phyloP scores from a whole-genome alignment of 2,329 filamentous ascomycete genomes.

The Beauveria sp. region DNA sequence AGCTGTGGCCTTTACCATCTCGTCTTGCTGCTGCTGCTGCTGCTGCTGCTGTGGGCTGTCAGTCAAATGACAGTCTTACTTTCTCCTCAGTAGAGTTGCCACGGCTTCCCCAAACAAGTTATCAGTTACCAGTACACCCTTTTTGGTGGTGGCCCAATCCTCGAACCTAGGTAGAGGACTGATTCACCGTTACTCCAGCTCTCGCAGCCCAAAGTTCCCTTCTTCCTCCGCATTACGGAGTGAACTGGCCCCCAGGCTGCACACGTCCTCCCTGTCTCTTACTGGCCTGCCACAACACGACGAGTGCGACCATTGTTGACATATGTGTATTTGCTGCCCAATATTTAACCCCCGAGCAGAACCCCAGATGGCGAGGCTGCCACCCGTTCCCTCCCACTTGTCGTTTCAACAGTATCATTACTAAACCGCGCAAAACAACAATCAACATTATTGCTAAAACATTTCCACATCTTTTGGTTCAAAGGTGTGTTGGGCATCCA shows the following conservation, averaged over 20 bases:
- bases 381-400: not conserved
- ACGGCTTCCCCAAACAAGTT: constrained; percentile 5
- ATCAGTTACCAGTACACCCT: not conserved
- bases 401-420: not conserved
- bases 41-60: not conserved
- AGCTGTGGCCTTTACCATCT: constrained; percentile 1
- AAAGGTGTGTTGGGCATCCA: not conserved
- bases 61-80: constrained; percentile 8
- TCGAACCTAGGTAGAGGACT: not conserved
- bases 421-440: not conserved
- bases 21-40: not conserved
- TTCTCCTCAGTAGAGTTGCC: constrained; percentile 3
- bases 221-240: constrained; percentile 10
- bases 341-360: constrained; percentile 11
- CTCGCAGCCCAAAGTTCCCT: constrained; percentile 9
- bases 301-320: constrained; percentile 9
- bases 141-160: constrained; percentile 9
- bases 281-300: constrained; percentile 9
- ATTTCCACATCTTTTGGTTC: not conserved
- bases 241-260: constrained; percentile 6
- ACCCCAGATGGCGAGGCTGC: constrained; percentile 5
- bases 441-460: not conserved
- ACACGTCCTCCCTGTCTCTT: constrained; percentile 9
- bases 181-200: constrained; percentile 7
- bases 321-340: constrained; percentile 10